Evolutionary conservation across 106 monocot species (phyloP).

Genomic region (Agapanthus africanus): DNA sequence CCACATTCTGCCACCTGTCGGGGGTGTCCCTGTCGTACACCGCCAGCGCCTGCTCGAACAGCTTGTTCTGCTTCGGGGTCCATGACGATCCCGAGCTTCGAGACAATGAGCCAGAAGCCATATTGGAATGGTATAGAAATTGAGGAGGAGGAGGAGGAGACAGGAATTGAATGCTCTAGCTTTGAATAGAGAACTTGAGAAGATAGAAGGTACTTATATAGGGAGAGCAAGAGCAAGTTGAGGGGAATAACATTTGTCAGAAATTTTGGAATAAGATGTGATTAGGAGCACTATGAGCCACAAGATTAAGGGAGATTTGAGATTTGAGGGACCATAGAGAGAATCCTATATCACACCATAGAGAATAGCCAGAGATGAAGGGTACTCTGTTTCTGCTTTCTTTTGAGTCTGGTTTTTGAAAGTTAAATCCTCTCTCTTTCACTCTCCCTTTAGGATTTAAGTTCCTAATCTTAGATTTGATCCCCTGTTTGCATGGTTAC

Average conservation of each 20-base stretch:
- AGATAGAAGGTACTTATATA: slow-evolving; percentile 6
- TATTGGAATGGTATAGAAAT: neutral
- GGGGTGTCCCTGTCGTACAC: slow-evolving; percentile 53
- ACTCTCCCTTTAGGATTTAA: slow-evolving; percentile 1
- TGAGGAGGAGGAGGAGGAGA: neutral
- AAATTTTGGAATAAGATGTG: slow-evolving; percentile 4
- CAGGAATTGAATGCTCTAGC: neutral
- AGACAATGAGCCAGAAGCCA: slow-evolving; percentile 20
- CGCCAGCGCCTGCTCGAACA: slow-evolving; percentile 50
- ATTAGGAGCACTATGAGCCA: too few relatives aligned
- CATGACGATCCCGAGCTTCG: slow-evolving; percentile 28
- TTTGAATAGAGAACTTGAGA: neutral
- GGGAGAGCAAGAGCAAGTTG: neutral
- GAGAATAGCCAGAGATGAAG: neutral
- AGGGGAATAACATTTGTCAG: neutral
- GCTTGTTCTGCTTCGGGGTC: slow-evolving; percentile 52
- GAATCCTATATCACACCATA: too few relatives aligned
- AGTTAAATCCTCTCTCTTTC: neutral
- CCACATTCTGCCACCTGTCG: slow-evolving; percentile 65
- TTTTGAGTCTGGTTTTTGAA: neutral
- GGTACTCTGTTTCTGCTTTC: neutral
- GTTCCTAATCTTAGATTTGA: too few relatives aligned
- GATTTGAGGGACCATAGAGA: neutral
- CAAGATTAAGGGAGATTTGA: neutral
- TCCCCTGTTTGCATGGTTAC: too few relatives aligned